Evolutionary conservation across 345 rosid genomes (phyloP).

Genomic region (Syzygium aromaticum): DNA sequence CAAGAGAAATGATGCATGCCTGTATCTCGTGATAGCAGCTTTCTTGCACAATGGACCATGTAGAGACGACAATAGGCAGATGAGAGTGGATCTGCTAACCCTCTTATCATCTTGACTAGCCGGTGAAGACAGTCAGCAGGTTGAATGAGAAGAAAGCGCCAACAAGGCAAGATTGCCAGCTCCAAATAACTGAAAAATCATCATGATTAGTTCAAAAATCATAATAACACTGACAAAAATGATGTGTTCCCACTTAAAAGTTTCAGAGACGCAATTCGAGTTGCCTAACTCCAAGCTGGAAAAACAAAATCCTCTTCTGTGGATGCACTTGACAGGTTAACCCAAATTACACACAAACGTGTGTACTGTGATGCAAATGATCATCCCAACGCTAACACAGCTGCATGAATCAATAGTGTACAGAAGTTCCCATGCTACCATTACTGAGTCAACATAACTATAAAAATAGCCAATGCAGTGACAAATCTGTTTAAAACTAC

Average conservation of each 20-base stretch:
- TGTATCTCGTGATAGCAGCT: conserved; percentile 39
- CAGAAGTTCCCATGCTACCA: background rate
- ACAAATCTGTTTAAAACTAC: background rate
- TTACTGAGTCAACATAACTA: background rate
- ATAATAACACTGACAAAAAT: background rate
- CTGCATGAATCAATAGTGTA: background rate
- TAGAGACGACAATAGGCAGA: conserved; percentile 75
- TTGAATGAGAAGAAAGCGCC: conserved; percentile 60
- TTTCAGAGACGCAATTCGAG: background rate
- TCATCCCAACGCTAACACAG: background rate
- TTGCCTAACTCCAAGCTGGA: background rate
- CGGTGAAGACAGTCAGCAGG: conserved; percentile 54
- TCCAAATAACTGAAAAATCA: conserved; percentile 65
- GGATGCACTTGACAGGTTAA: background rate
- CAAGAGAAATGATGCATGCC: conserved; percentile 27
- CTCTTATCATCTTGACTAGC: conserved; percentile 75
- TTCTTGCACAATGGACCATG: conserved; percentile 60
- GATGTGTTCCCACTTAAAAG: background rate
- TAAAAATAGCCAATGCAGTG: background rate
- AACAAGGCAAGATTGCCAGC: conserved; percentile 80
- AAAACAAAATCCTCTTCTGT: background rate
- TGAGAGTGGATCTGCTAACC: conserved; percentile 78
- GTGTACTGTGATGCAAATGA: background rate
- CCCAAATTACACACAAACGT: background rate
- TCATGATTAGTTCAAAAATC: background rate